phyloP scores from a whole-genome alignment of 441 rosid species.

The Corymbia calophylla region DNA sequence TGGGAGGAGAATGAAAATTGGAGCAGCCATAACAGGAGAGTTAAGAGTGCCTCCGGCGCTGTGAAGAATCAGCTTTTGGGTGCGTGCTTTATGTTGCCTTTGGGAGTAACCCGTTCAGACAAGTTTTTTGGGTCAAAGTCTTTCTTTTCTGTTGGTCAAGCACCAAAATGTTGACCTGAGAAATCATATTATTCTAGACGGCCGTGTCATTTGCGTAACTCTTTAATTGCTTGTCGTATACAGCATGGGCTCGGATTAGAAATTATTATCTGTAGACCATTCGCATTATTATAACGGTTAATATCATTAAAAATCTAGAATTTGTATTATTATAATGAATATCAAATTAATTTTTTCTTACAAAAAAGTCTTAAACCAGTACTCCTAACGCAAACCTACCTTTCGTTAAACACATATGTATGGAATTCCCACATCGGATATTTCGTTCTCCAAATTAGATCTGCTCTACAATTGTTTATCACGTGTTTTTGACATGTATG shows the following conservation, averaged over 20 bases:
- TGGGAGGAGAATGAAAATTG: background rate
- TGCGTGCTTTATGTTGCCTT: background rate
- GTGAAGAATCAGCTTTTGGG: background rate
- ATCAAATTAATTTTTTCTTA: background rate
- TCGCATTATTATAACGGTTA: background rate
- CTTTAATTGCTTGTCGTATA: background rate
- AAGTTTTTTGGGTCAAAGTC: background rate
- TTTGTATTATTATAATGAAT: fast-evolving
- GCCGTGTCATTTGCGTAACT: background rate
- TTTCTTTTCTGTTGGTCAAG: background rate
- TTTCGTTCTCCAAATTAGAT: too few species aligned
- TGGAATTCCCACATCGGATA: too few species aligned
- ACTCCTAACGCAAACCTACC: background rate
- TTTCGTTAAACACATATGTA: background rate
- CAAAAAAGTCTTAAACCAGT: background rate
- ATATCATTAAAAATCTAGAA: too few species aligned
- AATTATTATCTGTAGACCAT: background rate
- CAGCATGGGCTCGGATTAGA: background rate
- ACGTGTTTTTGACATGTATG: too few species aligned
- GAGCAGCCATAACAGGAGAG: background rate
- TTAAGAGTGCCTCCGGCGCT: background rate
- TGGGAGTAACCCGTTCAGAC: background rate
- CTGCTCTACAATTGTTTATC: too few species aligned
- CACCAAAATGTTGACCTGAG: background rate
- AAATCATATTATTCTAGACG: background rate